Base-by-base conservation (phyloP, 108 stramenopile species). In the Skeletonema marinoi region DNA sequence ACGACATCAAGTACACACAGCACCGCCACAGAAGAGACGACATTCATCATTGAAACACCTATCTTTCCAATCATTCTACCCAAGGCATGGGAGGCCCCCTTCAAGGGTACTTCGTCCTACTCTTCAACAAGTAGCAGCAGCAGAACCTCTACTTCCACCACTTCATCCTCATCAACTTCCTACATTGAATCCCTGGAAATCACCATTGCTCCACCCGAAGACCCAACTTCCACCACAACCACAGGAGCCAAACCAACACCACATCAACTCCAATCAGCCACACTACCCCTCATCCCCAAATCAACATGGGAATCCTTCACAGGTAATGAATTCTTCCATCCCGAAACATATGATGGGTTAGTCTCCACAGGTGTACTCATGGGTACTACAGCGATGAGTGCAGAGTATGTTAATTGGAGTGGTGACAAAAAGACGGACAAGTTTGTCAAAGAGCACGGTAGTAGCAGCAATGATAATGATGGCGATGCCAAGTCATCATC, bases 271-370 rank as follows among this genome's bases (percentile, higher is more conserved):
- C 59, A 39, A 61, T 58, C 60, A 3, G 82, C 65, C 44, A 83
- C 78, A 4, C 73, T 75, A 21, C 94, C 92, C 10, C 69, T 95
- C 13, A 80, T 95, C 30, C 86, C 90, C 60, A 75, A 74, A 71
- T 59, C 70, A n/a, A 9, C 64, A n/a, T 90, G 82, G 86, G 77
- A 82, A 25, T 36, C 44, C 19, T 66, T 91, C 32, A 88, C 87
- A 9, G 92, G 94, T 10, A 60, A 74, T 29, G 94, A 95, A 67
- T 92, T 92, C 61, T 82, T 72, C 46, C 72, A 87, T 59, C 83
- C 80, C 8, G 80, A 87, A 25, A 41, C 71, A 4, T 69, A 90
- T 30, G 85, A 90, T 38, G 51, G 48, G 10, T 68, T 95, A 63
- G 76, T 83, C 11, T 29, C 36, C n/a, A 86, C 86, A 10, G 94